Base-by-base conservation (phyloP, 2,329 filamentous ascomycete genomes). In the Periconia sp. region DNA sequence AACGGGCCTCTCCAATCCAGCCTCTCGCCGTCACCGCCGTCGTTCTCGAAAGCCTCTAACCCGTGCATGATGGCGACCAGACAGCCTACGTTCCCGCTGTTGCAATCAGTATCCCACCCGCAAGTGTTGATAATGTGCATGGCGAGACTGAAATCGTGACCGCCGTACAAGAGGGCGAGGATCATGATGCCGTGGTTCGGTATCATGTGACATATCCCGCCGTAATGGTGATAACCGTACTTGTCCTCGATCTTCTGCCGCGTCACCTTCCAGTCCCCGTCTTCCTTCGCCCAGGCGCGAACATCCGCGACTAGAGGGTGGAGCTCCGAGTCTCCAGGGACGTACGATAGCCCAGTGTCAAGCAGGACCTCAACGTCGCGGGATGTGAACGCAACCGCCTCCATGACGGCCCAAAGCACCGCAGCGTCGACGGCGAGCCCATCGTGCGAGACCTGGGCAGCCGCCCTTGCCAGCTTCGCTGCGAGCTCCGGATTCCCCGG, bases 21-120 rank as follows among this genome's bases (percentile, higher is more conserved):
- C 10, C 33, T n/a, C 15, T 37, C 15, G 23, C 23, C 23, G 23
- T 27, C 23, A 0, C 53, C 52, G 2, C 55, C 57, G 0, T 70
- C 59, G 44, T 48, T 55, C 30, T 51, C 42, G 31, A 74, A 69
- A 0, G 58, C 67, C 1, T 46, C 17, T 2, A 74, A 47, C 3
- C 73, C 72, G 19, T 71, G 62, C 63, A 75, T 74, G 31, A 74
- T 61, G 6, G 66, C 72, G 1, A 75, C 61, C 1, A 75, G 58
- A 33, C 73, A 75, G 1, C 64, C 73, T 10, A 75, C 52, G 42
- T 75, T 75, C 1, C 73, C 73, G 2, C 72, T 71, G 45, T 75
- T 75, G 58, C 72, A 75, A 52, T 75, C 72, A 1, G 73, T 75
- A 55, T 75, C 73, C 72, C 73, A 75, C 64, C 52, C 52, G 10